phyloP scores from a whole-genome alignment of 2,329 filamentous ascomycete genomes.

The Emergomyces orientalis region DNA sequence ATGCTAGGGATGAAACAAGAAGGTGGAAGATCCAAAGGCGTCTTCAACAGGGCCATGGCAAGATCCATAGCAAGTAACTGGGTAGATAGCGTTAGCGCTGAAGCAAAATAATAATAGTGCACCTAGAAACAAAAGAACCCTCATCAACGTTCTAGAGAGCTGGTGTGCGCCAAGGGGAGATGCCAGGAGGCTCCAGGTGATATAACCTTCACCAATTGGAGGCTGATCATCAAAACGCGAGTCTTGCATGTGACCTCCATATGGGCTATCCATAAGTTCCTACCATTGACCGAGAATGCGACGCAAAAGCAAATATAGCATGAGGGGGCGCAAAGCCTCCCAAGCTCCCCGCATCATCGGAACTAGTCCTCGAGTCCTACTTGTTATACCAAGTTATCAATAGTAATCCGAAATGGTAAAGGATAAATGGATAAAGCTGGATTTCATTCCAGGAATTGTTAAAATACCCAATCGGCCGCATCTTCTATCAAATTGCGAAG shows the following conservation, averaged over 20 bases:
- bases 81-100: slow-evolving; percentile 4
- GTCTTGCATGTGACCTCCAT: neutral
- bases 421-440: no score
- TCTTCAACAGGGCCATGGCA: neutral
- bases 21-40: slow-evolving; percentile 1
- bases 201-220: neutral
- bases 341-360: neutral
- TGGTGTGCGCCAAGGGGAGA: neutral
- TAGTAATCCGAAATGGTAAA: neutral
- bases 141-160: slow-evolving; percentile 4
- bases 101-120: neutral
- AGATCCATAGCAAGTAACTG: neutral
- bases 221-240: neutral
- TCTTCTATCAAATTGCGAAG: neutral
- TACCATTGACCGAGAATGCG: neutral
- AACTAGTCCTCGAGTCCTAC: neutral
- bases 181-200: neutral
- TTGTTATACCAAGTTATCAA: neutral
- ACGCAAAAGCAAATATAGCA: neutral
- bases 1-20: slow-evolving; percentile 5
- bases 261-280: neutral
- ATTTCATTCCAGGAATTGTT: neutral
- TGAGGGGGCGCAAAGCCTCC: neutral
- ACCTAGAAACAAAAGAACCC: slow-evolving; percentile 8
- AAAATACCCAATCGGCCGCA: neutral